A percentile compares a stretch with the other conserved stretches of the same genome.
phyloP scores from a whole-genome alignment of 257 asterid genomes.

The Dorcoceras hygrometricum region DNA sequence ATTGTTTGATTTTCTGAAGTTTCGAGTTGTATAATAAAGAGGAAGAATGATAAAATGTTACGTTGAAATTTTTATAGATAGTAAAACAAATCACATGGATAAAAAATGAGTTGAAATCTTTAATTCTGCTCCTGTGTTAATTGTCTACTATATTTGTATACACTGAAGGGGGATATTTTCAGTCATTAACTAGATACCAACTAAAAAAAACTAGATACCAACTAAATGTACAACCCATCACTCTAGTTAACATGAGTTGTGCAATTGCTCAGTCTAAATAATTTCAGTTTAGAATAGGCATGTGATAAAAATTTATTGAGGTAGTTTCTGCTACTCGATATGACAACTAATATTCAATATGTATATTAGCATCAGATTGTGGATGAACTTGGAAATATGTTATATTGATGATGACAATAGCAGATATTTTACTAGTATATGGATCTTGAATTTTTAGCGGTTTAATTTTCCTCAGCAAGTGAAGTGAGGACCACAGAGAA shows the following conservation, averaged over 20 bases:
- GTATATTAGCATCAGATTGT: constrained; percentile 22
- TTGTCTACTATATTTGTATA: background rate
- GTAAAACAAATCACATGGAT: background rate
- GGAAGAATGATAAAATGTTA: background rate
- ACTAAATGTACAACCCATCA: background rate
- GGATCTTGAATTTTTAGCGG: constrained; percentile 18
- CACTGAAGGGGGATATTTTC: background rate
- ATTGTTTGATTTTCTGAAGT: too few relatives aligned
- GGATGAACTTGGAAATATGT: constrained; percentile 17
- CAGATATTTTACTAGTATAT: constrained; percentile 18
- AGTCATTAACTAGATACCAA: background rate
- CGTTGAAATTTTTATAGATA: too few relatives aligned
- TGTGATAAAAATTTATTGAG: background rate
- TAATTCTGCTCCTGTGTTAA: background rate
- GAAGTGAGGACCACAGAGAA: constrained; percentile 54
- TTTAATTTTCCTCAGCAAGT: constrained; percentile 26
- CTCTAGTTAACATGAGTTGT: background rate
- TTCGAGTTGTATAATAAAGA: background rate
- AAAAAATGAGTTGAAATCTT: too few relatives aligned
- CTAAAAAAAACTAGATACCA: background rate
- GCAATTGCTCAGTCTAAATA: background rate
- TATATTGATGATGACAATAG: constrained; percentile 20
- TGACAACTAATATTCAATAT: constrained; percentile 23
- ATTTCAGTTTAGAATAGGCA: background rate
- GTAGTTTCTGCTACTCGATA: background rate